A percentile compares a stretch with the other conserved stretches of the same genome.
Conservation (phyloP, 331 rosid species). For the Arachis monticola region DNA sequence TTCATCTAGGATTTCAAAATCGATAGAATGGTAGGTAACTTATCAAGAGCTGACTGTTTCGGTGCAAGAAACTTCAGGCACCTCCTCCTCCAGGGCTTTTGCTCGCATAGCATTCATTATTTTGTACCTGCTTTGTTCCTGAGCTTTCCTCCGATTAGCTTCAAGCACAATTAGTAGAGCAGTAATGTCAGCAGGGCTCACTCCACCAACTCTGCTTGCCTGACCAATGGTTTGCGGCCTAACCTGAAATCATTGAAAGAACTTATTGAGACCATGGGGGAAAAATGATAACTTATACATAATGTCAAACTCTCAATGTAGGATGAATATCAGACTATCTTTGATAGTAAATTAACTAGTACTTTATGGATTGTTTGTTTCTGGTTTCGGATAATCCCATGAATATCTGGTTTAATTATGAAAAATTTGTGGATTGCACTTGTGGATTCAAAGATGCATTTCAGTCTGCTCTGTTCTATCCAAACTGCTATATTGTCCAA, state of each 20-base stretch:
- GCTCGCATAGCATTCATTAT: constrained; percentile 53
- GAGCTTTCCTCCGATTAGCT: constrained; percentile 70
- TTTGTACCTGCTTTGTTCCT: constrained; percentile 61
- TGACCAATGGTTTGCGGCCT: constrained; percentile 97
- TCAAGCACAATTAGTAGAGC: constrained; percentile 90
- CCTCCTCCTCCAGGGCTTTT: constrained; percentile 48
- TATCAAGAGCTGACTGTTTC: constrained; percentile 64
- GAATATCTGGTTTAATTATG: neutral
- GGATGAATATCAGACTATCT: no score
- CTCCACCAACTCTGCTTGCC: constrained; percentile 98
- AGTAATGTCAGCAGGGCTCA: constrained; percentile 94
- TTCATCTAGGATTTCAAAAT: constrained; percentile 32
- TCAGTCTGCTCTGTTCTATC: neutral
- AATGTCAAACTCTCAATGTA: no score
- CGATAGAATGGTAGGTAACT: constrained; percentile 18
- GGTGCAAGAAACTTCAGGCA: constrained; percentile 51
- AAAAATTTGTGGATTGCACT: neutral
- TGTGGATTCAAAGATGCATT: constrained; percentile 31
- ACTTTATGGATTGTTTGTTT: neutral
- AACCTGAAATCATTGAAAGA: constrained; percentile 61
- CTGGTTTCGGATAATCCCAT: constrained; percentile 2
- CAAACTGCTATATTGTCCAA: constrained; percentile 15
- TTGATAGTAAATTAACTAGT: neutral
- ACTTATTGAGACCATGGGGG: neutral
- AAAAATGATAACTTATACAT: no score